phyloP scores from a whole-genome alignment of 768 basidiomycete species.

The Suillus clintonianus region DNA sequence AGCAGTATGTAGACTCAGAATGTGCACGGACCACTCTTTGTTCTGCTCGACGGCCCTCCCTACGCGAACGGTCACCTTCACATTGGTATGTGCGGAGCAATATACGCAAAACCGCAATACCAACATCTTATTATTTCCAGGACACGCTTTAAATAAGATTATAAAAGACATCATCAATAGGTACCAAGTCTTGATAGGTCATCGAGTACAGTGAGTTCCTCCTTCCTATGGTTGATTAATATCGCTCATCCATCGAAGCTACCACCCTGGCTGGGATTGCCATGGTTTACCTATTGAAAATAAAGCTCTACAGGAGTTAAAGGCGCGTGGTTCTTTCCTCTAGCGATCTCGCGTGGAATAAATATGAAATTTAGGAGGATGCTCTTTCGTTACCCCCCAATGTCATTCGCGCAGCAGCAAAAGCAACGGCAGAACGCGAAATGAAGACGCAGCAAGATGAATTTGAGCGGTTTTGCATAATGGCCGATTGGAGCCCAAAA shows the following conservation, averaged over 20 bases:
- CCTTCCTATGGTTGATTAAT: slow-evolving; percentile 3
- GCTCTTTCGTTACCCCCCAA: slow-evolving; percentile 55
- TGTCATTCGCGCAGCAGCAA: slow-evolving; percentile 70
- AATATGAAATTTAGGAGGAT: slow-evolving; percentile 46
- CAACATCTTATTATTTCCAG: slow-evolving; percentile 38
- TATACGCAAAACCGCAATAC: neutral
- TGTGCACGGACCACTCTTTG: slow-evolving; percentile 67
- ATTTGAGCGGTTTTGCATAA: slow-evolving; percentile 80
- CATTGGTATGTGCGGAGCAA: slow-evolving; percentile 61
- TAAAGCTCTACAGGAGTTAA: slow-evolving; percentile 80
- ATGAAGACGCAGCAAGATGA: slow-evolving; percentile 76
- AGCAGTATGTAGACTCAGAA: slow-evolving; percentile 56
- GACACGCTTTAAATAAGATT: slow-evolving; percentile 95
- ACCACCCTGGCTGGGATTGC: slow-evolving; percentile 96
- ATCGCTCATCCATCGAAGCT: slow-evolving; percentile 49
- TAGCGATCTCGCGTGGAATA: neutral
- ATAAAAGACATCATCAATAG: slow-evolving; percentile 95
- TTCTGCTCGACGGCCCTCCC: slow-evolving; percentile 94
- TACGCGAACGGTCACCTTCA: slow-evolving; percentile 97
- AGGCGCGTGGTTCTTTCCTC: slow-evolving; percentile 42
- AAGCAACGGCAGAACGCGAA: slow-evolving; percentile 69
- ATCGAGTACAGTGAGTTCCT: slow-evolving; percentile 72
- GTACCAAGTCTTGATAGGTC: slow-evolving; percentile 77
- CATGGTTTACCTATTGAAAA: slow-evolving; percentile 97
- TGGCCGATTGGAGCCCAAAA: slow-evolving; percentile 83